Evolutionary conservation across 2,329 filamentous ascomycete genomes (phyloP).

Genomic region (Polytolypa hystricis): DNA sequence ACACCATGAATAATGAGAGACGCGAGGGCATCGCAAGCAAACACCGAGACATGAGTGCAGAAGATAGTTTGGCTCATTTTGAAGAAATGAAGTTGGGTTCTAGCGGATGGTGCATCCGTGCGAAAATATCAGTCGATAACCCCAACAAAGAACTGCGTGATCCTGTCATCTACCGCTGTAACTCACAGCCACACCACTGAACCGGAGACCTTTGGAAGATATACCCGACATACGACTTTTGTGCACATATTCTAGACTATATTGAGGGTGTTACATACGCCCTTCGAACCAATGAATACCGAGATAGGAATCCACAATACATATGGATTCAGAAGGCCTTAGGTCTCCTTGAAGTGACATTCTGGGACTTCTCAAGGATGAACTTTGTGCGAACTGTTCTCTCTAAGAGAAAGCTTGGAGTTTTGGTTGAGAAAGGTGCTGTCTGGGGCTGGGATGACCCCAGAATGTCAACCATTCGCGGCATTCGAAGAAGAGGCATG

Average conservation of each 20-base stretch:
- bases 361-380: slow-evolving; percentile 29
- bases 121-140: slow-evolving; percentile 74
- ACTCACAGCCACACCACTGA: slow-evolving; percentile 47
- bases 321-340: slow-evolving; percentile 27
- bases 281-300: slow-evolving; percentile 45
- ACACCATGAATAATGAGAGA: slow-evolving; percentile 68
- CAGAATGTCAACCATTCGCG: slow-evolving; percentile 27
- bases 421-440: slow-evolving; percentile 23
- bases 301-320: slow-evolving; percentile 28
- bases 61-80: slow-evolving; percentile 70
- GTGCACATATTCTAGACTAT: slow-evolving; percentile 46
- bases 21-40: slow-evolving; percentile 66
- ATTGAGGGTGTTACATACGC: slow-evolving; percentile 48
- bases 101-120: slow-evolving; percentile 73
- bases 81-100: slow-evolving; percentile 77
- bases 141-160: slow-evolving; percentile 84
- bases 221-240: slow-evolving; percentile 50
- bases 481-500: slow-evolving; percentile 27
- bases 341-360: slow-evolving; percentile 20
- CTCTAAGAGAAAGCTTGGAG: slow-evolving; percentile 27
- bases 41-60: slow-evolving; percentile 58
- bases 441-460: slow-evolving; percentile 30
- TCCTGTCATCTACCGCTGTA: slow-evolving; percentile 86
- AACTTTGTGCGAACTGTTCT: slow-evolving; percentile 29
- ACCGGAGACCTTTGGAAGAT: slow-evolving; percentile 47